These are phyloP conservation scores for Flaveria robusta DNA, from an alignment of 129 eudicot genomes.

Conservation along the genomic window DNA sequence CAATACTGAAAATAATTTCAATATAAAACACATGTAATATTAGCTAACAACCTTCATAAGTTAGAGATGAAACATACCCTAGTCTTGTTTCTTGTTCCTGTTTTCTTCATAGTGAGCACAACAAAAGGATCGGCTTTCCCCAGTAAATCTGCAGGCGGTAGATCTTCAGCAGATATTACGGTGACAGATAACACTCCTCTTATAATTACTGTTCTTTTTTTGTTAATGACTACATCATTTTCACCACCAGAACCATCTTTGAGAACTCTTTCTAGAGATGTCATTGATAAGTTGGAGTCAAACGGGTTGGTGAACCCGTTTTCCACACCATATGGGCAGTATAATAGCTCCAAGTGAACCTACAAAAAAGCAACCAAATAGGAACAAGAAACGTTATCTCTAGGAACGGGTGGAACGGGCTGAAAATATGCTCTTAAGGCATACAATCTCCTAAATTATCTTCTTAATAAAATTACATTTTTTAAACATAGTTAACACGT, in stretches of 20 bases:
- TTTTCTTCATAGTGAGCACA: constrained; percentile 74
- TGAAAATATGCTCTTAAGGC: not conserved
- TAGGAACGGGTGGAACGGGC: not conserved
- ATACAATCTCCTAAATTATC: not conserved
- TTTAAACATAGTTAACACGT: not conserved
- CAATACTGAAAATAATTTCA: not conserved
- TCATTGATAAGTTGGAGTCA: constrained; percentile 54
- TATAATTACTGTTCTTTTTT: constrained; percentile 53
- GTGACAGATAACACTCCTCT: constrained; percentile 94
- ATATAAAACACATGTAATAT: not conserved
- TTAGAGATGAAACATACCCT: constrained; percentile 49
- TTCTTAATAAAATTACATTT: not conserved
- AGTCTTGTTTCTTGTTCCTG: constrained; percentile 67
- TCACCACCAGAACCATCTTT: constrained; percentile 51
- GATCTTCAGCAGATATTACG: constrained; percentile 83
- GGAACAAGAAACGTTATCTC: constrained; percentile 5
- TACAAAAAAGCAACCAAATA: constrained; percentile 27
- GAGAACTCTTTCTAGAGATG: constrained; percentile 75
- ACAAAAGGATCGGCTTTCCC: constrained; percentile 96
- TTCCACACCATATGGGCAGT: constrained; percentile 61
- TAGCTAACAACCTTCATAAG: not conserved
- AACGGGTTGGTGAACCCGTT: constrained; percentile 78
- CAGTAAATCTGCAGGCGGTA: constrained; percentile 78
- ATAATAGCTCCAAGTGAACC: constrained; percentile 95
- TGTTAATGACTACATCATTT: constrained; percentile 35